Percentiles rank a stretch among this genome's conserved stretches.
Conservation (phyloP, 2,329 filamentous ascomycete species). For the Epichloe amarillans region DNA sequence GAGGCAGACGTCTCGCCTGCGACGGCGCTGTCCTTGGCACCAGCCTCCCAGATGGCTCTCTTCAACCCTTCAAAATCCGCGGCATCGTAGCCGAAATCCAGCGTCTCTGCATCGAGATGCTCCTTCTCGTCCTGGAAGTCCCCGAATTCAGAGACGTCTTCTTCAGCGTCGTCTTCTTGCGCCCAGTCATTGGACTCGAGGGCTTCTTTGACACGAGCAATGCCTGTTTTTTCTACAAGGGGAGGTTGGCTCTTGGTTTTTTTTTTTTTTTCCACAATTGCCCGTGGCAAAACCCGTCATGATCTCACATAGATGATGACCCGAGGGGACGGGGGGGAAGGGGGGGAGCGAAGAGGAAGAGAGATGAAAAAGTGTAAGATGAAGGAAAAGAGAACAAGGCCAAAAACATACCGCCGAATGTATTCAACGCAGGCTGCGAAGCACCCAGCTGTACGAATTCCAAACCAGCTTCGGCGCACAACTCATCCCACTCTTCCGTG, state of each 20-base stretch:
- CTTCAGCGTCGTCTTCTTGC: constrained; percentile 13
- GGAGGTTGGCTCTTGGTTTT: too few species aligned
- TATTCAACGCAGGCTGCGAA: constrained; percentile 31
- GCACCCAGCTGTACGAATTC: constrained; percentile 47
- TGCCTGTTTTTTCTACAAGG: constrained; percentile 40
- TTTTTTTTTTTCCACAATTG: too few species aligned
- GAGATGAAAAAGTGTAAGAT: too few species aligned
- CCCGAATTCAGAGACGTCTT: constrained; percentile 15
- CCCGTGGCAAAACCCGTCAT: not conserved
- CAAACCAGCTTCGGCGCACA: constrained; percentile 41
- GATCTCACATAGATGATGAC: not conserved
- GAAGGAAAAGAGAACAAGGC: not conserved
- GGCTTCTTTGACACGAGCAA: constrained; percentile 46
- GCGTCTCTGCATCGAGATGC: constrained; percentile 29
- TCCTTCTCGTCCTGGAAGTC: constrained; percentile 20
- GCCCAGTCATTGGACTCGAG: constrained; percentile 55
- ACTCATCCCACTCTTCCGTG: constrained; percentile 48
- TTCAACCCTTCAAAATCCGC: constrained; percentile 39
- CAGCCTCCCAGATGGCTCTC: constrained; percentile 36
- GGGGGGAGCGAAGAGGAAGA: not conserved
- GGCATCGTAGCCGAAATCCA: constrained; percentile 39
- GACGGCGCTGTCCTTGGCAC: constrained; percentile 12
- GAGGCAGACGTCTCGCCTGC: too few species aligned
- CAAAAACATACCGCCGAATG: constrained; percentile 40
- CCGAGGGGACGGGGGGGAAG: not conserved